Evolutionary conservation across 257 asterid genomes (phyloP).

Genomic region (Anisodus tanguticus): DNA sequence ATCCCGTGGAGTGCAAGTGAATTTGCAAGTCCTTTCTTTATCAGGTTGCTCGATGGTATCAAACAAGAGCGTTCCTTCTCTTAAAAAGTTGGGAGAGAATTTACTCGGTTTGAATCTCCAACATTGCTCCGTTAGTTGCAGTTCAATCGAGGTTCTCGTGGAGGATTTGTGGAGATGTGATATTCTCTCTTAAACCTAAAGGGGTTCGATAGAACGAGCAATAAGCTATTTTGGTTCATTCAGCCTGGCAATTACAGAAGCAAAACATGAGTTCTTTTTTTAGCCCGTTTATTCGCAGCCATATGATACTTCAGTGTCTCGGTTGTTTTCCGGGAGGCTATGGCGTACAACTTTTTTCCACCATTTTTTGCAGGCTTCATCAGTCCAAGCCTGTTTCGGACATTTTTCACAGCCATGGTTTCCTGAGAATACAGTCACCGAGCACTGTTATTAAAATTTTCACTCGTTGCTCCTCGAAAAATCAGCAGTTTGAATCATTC

Average conservation of each 20-base stretch:
- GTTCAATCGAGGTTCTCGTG: conserved; percentile 26
- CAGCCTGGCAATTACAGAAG: neutral
- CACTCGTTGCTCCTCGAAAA: neutral
- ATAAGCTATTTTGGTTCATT: conserved; percentile 7
- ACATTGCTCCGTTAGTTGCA: conserved; percentile 37
- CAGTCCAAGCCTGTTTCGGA: conserved; percentile 32
- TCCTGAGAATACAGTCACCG: conserved; percentile 28
- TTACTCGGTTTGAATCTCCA: conserved; percentile 41
- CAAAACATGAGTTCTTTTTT: conserved; percentile 15
- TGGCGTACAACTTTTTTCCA: conserved; percentile 31
- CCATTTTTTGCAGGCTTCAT: conserved; percentile 34
- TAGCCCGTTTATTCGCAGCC: neutral
- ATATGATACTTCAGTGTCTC: conserved; percentile 26
- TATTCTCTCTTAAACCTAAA: conserved; percentile 32
- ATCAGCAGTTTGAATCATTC: neutral
- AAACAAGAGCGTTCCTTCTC: conserved; percentile 28
- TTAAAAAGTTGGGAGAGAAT: conserved; percentile 33
- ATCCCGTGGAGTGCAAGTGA: conserved; percentile 35
- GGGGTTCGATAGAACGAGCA: neutral
- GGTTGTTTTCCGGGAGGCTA: conserved; percentile 33
- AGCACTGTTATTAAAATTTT: conserved; percentile 16
- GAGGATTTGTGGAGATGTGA: conserved; percentile 39
- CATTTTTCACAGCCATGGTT: conserved; percentile 32
- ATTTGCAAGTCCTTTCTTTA: conserved; percentile 37
- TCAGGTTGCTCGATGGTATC: conserved; percentile 42